Percentiles rank a stretch among this genome's conserved stretches.
phyloP scores from a whole-genome alignment of 495 filamentous ascomycete species.

The Neurospora cerealis region DNA sequence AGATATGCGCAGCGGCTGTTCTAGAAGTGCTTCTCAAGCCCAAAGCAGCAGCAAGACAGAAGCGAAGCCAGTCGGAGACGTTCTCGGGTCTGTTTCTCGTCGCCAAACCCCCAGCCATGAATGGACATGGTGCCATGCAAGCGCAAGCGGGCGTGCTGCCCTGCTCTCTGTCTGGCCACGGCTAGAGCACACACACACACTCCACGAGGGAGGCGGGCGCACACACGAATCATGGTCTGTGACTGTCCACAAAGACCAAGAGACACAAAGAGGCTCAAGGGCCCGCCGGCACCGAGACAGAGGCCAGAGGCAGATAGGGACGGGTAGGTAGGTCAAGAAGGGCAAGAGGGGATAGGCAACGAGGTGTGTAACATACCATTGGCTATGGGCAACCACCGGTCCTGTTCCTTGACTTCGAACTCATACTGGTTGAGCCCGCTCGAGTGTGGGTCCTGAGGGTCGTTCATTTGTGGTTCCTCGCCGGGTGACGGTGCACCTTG shows the following conservation, averaged over 20 bases:
- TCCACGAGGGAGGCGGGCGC: slow-evolving; percentile 14
- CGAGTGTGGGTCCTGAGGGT: slow-evolving; percentile 49
- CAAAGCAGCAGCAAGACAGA: slow-evolving; percentile 28
- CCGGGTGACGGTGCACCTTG: slow-evolving; percentile 87
- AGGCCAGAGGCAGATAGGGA: slow-evolving; percentile 20
- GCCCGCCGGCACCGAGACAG: slow-evolving; percentile 14
- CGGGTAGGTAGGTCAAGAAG: slow-evolving; percentile 1
- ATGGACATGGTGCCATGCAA: slow-evolving; percentile 19
- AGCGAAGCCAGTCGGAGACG: slow-evolving; percentile 33
- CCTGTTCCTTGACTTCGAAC: slow-evolving; percentile 99
- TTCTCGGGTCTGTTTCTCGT: slow-evolving; percentile 9
- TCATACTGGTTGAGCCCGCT: slow-evolving; percentile 57
- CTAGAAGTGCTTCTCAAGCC: neutral
- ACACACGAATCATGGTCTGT: slow-evolving; percentile 28
- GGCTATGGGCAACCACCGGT: slow-evolving; percentile 99
- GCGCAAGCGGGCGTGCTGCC: slow-evolving; percentile 10
- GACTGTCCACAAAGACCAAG: neutral
- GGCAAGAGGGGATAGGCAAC: slow-evolving; percentile 15
- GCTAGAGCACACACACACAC: slow-evolving; percentile 10
- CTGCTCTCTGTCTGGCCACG: slow-evolving; percentile 10
- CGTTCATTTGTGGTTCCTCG: slow-evolving; percentile 58
- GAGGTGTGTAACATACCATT: slow-evolving; percentile 74
- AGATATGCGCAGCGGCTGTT: slow-evolving; percentile 20
- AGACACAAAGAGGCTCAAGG: neutral
- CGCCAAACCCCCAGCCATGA: neutral